These are phyloP conservation scores for Chaetomium olivaceum DNA, from an alignment of 2,329 filamentous ascomycete genomes.

Conservation along the genomic window DNA sequence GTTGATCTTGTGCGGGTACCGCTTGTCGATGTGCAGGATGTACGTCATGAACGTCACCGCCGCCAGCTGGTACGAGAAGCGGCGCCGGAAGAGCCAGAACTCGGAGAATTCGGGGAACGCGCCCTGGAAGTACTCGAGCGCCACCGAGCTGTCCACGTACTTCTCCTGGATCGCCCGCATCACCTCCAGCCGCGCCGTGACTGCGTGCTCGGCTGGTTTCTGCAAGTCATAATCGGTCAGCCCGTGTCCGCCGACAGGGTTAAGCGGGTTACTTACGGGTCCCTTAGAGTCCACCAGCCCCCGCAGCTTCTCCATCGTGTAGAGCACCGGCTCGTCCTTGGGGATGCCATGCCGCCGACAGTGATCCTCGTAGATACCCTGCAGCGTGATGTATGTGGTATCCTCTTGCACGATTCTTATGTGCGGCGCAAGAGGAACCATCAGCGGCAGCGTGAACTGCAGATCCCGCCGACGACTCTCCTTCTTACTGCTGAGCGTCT, in stretches of 20 bases:
- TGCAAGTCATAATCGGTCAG: conserved; percentile 41
- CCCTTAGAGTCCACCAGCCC: conserved; percentile 70
- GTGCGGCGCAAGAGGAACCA: conserved; percentile 92
- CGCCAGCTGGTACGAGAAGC: conserved; percentile 94
- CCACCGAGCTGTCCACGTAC: conserved; percentile 80
- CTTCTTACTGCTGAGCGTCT: conserved; percentile 86
- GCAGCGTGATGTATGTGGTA: conserved; percentile 87
- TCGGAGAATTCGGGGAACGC: conserved; percentile 87
- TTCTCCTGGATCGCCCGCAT: conserved; percentile 92
- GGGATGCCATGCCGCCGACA: conserved; percentile 82
- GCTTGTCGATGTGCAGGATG: conserved; percentile 93
- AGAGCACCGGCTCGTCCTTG: conserved; percentile 94
- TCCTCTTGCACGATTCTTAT: conserved; percentile 97
- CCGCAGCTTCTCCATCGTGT: conserved; percentile 91
- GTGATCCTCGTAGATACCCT: conserved; percentile 95
- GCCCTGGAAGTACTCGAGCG: conserved; percentile 84
- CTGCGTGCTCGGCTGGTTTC: conserved; percentile 68
- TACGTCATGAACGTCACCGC: conserved; percentile 98
- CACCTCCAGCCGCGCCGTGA: conserved; percentile 81
- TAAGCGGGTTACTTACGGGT: conserved; percentile 46
- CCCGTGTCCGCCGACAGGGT: background rate
- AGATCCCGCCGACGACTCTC: conserved; percentile 91
- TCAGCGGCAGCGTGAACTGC: conserved; percentile 92
- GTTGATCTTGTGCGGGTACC: conserved; percentile 93
- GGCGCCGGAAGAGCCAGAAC: conserved; percentile 97